Base-by-base conservation (phyloP, 2,329 filamentous ascomycete species). In the Didymosphaeria variabile region DNA sequence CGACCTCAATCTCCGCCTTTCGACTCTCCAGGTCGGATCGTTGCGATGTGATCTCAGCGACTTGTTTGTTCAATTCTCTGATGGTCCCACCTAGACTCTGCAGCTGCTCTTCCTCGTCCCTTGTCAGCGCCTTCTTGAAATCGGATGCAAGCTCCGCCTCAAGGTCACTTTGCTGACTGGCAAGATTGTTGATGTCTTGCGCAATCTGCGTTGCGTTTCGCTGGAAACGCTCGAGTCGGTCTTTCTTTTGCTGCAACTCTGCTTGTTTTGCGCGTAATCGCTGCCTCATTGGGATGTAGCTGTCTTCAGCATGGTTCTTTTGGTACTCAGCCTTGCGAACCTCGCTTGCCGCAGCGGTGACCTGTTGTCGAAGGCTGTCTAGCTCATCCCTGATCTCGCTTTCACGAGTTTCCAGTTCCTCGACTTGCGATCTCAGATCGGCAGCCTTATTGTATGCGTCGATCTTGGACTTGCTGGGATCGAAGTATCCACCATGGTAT, bases 401-500 rank as follows among this genome's bases (percentile, higher is more conserved):
- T 44, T 88, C 87, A 57, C 91, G 87, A 15, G 82, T 83, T 59
- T 86, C 83, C 57, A 93, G 85, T 10, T 82, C 80, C 51, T 97
- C 93, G 66, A 88, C 91, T 72, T 92, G 89, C 54, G 89, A 85
- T 38, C 93, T 88, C 84, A 91, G 92, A 70, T 88, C 90, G 58
- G 89, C 88, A 34, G 94, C 87, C 5, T 88, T 85, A 61, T 90
- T 90, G 32, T 97, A 90, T 31, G 91, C 93, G 70, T 94, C 90
- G n/a, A 98, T 84, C 23, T 94, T 90, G 1, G 94, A 98, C 67
- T 90, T 90, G 36, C 91, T 87, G 12, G 91, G 88, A 74, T 99
- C 95, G 64, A 97, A 91, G 74, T 91, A 99, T 70, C 95, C 95
- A 83, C 95, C 95, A 52, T 93, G 97, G 82, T 99, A 88, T 15